Percentiles rank a stretch among this genome's conserved stretches.
phyloP scores from a whole-genome alignment of 2,329 filamentous ascomycete species.

The Aspergillus ustus region DNA sequence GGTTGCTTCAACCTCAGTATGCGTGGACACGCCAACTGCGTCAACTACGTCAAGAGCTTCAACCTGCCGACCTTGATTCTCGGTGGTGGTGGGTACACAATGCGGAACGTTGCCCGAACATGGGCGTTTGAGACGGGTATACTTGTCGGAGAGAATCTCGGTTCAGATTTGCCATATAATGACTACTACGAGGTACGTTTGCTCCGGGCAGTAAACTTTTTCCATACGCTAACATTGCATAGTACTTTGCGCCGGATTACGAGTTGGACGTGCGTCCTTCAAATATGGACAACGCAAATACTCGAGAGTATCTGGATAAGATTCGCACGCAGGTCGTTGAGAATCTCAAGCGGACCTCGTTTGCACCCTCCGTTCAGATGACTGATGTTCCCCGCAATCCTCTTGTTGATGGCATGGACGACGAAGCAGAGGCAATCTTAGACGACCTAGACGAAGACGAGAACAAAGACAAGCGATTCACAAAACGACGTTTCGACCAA shows the following conservation, averaged over 20 bases:
- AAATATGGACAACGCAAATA: slow-evolving; percentile 75
- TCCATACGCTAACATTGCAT: slow-evolving; percentile 28
- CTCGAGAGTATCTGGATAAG: slow-evolving; percentile 69
- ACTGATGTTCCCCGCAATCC: slow-evolving; percentile 65
- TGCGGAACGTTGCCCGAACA: slow-evolving; percentile 67
- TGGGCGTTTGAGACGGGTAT: slow-evolving; percentile 75
- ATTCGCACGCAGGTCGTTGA: slow-evolving; percentile 69
- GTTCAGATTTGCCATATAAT: slow-evolving; percentile 85
- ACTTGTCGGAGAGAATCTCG: slow-evolving; percentile 81
- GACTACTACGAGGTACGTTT: slow-evolving; percentile 79
- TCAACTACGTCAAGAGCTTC: slow-evolving; percentile 71
- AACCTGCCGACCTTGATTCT: slow-evolving; percentile 68
- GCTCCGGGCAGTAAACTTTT: neutral
- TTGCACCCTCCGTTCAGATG: slow-evolving; percentile 67
- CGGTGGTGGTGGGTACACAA: slow-evolving; percentile 71
- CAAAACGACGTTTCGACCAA: slow-evolving; percentile 81
- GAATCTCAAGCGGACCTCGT: slow-evolving; percentile 67
- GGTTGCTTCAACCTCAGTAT: slow-evolving; percentile 74
- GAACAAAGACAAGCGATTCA: slow-evolving; percentile 81
- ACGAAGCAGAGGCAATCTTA: slow-evolving; percentile 67
- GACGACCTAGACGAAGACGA: slow-evolving; percentile 81
- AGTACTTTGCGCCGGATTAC: slow-evolving; percentile 73
- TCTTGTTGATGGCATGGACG: slow-evolving; percentile 60
- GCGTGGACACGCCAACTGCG: slow-evolving; percentile 72
- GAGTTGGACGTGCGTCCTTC: slow-evolving; percentile 71